A percentile compares a stretch with the other conserved stretches of the same genome.
These are phyloP conservation scores for Geranomyces michiganensis DNA, from an alignment of 192 early-diverging fungal species.

Conservation along the genomic window DNA sequence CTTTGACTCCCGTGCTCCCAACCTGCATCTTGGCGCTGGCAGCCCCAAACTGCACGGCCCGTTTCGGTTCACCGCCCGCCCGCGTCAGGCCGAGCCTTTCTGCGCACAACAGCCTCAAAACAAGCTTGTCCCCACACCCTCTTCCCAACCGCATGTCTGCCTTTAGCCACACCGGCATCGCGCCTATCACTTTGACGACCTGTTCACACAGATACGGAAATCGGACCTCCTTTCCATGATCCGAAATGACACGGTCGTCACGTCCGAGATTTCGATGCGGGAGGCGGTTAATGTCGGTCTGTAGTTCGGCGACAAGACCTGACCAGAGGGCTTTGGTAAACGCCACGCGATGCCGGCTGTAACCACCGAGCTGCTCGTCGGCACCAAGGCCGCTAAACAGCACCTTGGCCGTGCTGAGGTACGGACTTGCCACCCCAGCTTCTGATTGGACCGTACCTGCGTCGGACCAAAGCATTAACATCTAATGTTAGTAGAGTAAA, in stretches of 20 bases:
- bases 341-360: slow-evolving; percentile 80
- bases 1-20: slow-evolving; percentile 7
- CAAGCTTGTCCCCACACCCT: slow-evolving; percentile 88
- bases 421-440: slow-evolving; percentile 29
- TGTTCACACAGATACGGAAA: slow-evolving; percentile 83
- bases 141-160: slow-evolving; percentile 76
- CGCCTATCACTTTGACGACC: slow-evolving; percentile 70
- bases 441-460: too few species aligned
- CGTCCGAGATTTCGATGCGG: slow-evolving; percentile 87
- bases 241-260: slow-evolving; percentile 90
- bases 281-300: slow-evolving; percentile 84
- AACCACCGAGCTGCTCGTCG: slow-evolving; percentile 88
- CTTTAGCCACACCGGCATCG: slow-evolving; percentile 76
- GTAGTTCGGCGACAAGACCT: slow-evolving; percentile 73
- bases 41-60: slow-evolving; percentile 98
- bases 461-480: too few species aligned
- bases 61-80: slow-evolving; percentile 76
- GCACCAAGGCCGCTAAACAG: slow-evolving; percentile 88
- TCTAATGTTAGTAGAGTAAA: not conserved
- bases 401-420: slow-evolving; percentile 73
- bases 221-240: slow-evolving; percentile 51
- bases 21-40: slow-evolving; percentile 91
- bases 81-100: slow-evolving; percentile 65
- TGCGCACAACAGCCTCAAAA: slow-evolving; percentile 74
- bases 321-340: slow-evolving; percentile 68